Evolutionary conservation across 164 flowering plant genomes (phyloP).

Genomic region (Litsea cubeba): DNA sequence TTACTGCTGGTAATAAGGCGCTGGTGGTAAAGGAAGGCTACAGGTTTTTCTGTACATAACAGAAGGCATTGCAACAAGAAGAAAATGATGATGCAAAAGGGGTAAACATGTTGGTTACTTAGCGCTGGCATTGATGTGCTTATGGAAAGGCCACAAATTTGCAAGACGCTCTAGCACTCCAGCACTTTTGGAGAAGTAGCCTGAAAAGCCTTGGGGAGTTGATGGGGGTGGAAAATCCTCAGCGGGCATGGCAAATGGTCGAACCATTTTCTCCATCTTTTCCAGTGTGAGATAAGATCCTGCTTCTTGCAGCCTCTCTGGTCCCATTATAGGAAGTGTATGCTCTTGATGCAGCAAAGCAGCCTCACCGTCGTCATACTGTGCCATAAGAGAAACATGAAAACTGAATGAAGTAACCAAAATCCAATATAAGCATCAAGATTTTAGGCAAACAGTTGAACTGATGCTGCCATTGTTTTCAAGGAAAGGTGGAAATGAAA

Average conservation of each 20-base stretch:
- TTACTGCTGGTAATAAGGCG: too few species aligned
- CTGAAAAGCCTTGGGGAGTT: slow-evolving; percentile 86
- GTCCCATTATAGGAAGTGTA: slow-evolving; percentile 94
- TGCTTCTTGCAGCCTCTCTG: slow-evolving; percentile 93
- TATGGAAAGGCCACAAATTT: slow-evolving; percentile 89
- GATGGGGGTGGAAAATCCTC: slow-evolving; percentile 88
- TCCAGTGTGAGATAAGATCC: slow-evolving; percentile 85
- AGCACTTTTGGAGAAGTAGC: slow-evolving; percentile 90
- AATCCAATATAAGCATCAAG: too few species aligned
- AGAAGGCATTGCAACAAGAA: too few species aligned
- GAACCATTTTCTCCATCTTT: slow-evolving; percentile 82
- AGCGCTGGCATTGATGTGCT: slow-evolving; percentile 48
- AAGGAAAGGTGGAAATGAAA: too few species aligned
- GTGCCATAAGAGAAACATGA: slow-evolving; percentile 14
- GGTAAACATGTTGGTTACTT: slow-evolving; percentile 21
- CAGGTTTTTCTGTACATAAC: too few species aligned
- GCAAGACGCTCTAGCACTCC: slow-evolving; percentile 87
- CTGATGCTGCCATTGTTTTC: too few species aligned
- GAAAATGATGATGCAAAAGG: too few species aligned
- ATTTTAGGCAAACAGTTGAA: too few species aligned
- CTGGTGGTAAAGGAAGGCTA: too few species aligned
- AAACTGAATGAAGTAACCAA: background rate
- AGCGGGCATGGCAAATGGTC: slow-evolving; percentile 97
- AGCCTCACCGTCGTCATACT: slow-evolving; percentile 68
- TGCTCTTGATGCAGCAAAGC: slow-evolving; percentile 86